Percentiles rank a stretch among this genome's conserved stretches.
Evolutionary conservation across 768 basidiomycete genomes (phyloP).

Genomic region (Lactarius indigo): DNA sequence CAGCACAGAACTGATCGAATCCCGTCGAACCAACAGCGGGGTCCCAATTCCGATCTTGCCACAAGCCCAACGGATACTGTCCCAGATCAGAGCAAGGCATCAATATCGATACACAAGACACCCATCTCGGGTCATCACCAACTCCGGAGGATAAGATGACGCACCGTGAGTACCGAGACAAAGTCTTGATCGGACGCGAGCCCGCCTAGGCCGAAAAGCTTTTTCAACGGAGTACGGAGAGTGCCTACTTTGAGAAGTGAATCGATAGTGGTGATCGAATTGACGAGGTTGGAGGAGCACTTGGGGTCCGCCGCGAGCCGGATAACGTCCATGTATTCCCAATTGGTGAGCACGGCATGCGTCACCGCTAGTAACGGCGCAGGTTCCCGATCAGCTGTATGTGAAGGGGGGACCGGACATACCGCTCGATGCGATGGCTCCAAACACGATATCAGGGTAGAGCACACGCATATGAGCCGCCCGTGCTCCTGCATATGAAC

Average conservation of each 20-base stretch:
- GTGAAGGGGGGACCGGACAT: constrained; percentile 25
- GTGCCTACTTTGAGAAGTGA: constrained; percentile 46
- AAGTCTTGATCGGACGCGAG: constrained; percentile 78
- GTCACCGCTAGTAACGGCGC: constrained; percentile 57
- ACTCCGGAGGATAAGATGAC: constrained; percentile 16
- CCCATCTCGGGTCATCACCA: neutral
- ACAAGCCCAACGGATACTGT: constrained; percentile 60
- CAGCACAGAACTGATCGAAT: constrained; percentile 67
- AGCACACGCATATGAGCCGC: constrained; percentile 88
- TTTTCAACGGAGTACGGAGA: constrained; percentile 56
- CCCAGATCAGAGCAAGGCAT: neutral
- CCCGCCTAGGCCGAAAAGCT: constrained; percentile 67
- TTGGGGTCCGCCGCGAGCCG: constrained; percentile 60
- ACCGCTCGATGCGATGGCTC: constrained; percentile 88
- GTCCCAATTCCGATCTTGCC: constrained; percentile 91
- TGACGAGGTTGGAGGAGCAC: constrained; percentile 59
- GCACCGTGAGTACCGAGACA: constrained; percentile 60
- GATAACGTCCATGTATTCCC: constrained; percentile 89
- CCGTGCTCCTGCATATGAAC: constrained; percentile 91
- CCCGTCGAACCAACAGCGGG: constrained; percentile 53
- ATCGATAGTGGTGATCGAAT: constrained; percentile 61
- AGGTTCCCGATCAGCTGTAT: neutral
- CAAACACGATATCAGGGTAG: constrained; percentile 85
- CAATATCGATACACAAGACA: neutral
- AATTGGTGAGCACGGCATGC: constrained; percentile 75